Evolutionary conservation across 2,329 filamentous ascomycete genomes (phyloP), one percentile per base, ranked within the genome.

Genomic region (Paradendryphiella salina): DNA sequence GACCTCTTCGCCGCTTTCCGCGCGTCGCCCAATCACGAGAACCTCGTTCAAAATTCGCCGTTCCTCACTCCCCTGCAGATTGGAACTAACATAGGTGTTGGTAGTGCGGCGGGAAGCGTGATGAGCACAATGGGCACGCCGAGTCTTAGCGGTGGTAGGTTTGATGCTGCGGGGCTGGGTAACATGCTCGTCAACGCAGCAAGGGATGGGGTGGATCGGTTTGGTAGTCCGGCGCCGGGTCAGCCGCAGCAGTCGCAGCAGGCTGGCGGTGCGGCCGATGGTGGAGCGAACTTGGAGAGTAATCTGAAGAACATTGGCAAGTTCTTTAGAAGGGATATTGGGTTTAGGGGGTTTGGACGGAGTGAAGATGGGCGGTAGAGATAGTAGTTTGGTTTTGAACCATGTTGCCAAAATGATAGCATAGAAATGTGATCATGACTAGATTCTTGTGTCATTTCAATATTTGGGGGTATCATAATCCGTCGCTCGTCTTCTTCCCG

Each of bases 251-350:
- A 44, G 70, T n/a, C n/a, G n/a, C 73, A 32, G 71, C 63, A 53
- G 32, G 59, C 40, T 40, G 66, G 64, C 2, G 56, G 42, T 46
- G 62, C 17, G 28, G 59, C 48, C 18, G 69, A 46, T 46, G 66
- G 50, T 50, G 72, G 87, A 64, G 84, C 83, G 6, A 90, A 88
- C 44, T 83, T 96, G 58, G 96, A 96, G 70, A 92, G 96, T 74
- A 96, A 96, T 73, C 72, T 97, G 74, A 92, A 90, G 77, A 96
- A 90, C 71, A 89, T 99, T 75, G 93, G 93, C 18, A 96, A 96
- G 75, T 96, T 97, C 76, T 97, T 97, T 78, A 85, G 88, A 56
- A 80, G 93, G 57, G 93, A 96, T 76, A 86, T 93, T 57, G 88
- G 62, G 0, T 73, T 73, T 38, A 65, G 68, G 39, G 67, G 71